Base-by-base conservation (phyloP, 768 basidiomycete species). In the Pholiota microspora region DNA sequence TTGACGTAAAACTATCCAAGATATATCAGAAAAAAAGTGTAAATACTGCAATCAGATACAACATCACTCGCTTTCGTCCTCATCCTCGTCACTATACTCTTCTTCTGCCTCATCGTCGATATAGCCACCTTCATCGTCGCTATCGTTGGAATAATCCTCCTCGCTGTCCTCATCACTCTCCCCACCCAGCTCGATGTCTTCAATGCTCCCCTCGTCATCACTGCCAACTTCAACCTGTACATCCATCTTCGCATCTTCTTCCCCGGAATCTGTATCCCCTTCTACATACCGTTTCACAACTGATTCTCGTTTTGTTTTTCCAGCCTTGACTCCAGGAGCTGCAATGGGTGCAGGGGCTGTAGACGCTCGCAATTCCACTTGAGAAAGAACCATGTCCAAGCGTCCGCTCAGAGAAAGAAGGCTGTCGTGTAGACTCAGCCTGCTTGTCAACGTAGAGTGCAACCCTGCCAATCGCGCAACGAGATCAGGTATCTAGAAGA, bases 341-440 rank as follows among this genome's bases (percentile, higher is more conserved):
- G 75, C 69, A 44, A 85, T 66, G 4, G 81, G 76, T 2, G 83
- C 77, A 18, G 86, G 88, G 9, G 82, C 82, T 12, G 78, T 74
- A n/a, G 89, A 84, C 25, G 89, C 83, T 18, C 95, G 84, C 73
- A 94, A 80, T 67, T 95, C 91, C 52, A 98, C 89, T 67, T 98
- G 97, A 0, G 93, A 89, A 46, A 98, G 78, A 21, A 97, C 92
- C 77, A 94, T 90, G 65, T 98, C 96, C 25, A 98, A 77, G 53
- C 93, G 84, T 24, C 97, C 97, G 55, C 85, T 90, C 36, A 99
- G 77, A 2, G 89, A 84, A 8, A 95, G 76, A 16, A 99, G 77
- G 54, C 86, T 90, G 58, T 93, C 88, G 58, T 97, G 91, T 44
- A 98, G 73, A 23, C 86, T 78, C 29, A 97, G 73, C 18, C 97